phyloP scores from a whole-genome alignment of 2,329 filamentous ascomycete species.

The Teratosphaeriaceae sp. region DNA sequence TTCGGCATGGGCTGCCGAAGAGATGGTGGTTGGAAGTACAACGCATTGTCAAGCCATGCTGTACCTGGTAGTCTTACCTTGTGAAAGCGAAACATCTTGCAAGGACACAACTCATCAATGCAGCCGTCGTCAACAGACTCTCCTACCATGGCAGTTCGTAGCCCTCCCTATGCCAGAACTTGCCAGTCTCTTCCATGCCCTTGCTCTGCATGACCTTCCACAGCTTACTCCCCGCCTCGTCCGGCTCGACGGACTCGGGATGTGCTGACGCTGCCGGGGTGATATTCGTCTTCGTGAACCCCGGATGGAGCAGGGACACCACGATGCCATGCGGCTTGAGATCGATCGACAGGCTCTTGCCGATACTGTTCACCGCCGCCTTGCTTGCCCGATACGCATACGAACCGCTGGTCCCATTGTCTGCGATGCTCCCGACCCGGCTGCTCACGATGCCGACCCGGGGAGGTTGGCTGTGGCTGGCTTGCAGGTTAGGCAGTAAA shows the following conservation, averaged over 20 bases:
- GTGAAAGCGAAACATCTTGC: too few relatives aligned
- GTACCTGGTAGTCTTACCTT: too few relatives aligned
- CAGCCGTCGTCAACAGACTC: too few relatives aligned
- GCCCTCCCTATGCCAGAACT: conserved; percentile 40
- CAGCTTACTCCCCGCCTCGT: conserved; percentile 39
- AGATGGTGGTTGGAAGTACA: too few relatives aligned
- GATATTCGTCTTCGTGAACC: conserved; percentile 35
- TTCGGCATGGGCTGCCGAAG: too few relatives aligned
- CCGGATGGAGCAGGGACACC: conserved; percentile 40
- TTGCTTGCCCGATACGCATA: conserved; percentile 42
- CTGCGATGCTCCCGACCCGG: conserved; percentile 38
- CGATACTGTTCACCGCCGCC: conserved; percentile 40
- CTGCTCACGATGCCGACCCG: conserved; percentile 37
- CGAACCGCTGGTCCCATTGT: conserved; percentile 36
- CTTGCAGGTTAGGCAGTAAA: conserved; percentile 36
- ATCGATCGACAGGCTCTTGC: conserved; percentile 39
- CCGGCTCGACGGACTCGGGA: conserved; percentile 38
- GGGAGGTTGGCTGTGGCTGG: conserved; percentile 20
- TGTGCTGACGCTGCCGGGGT: conserved; percentile 16
- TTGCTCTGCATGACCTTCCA: conserved; percentile 37
- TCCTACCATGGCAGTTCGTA: conserved; percentile 38
- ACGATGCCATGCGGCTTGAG: conserved; percentile 33
- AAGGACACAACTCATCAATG: too few relatives aligned
- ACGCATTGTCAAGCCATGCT: too few relatives aligned
- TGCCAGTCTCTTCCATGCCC: conserved; percentile 35